Evolutionary conservation across 139 green algal genomes (phyloP), one percentile per base, ranked within the genome.

Genomic region (Chlamydomonas sphaeroides): DNA sequence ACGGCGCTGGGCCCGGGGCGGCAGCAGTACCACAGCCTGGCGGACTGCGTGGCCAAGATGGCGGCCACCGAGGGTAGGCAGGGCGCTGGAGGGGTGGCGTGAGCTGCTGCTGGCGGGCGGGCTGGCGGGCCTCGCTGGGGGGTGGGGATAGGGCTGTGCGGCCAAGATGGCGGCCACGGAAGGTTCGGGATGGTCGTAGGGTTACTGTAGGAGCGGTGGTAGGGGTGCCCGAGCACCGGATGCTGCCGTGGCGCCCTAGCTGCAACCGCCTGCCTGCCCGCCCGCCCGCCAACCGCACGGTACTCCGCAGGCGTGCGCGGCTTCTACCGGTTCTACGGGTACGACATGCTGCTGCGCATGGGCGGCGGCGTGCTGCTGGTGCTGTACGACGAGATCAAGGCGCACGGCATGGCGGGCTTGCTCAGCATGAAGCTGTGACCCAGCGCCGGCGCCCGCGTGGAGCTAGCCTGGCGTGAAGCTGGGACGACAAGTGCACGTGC

Each of bases 321-420:
- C 26, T 88, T 91, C 38, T 89, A 88, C 57, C 72, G 88, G 36
- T 89, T 89, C 63, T 91, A 88, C 53, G 66, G 74, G 33, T 88
- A 87, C 57, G 88, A 91, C 74, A 89, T 89, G 85, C 39, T 87
- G 38, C 65, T 86, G n/a, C 56, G 79, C n/a, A 35, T 89, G 32
- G 85, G 85, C 23, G 88, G 82, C 0, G 85, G 88, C 20, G 11
- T 88, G 28, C 53, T 91, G 66, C 82, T 91, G 30, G 88, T 91
- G 38, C 25, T 84, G 66, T 91, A 89, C 42, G 88, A 91, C 65
- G 67, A 89, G 53, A 20, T 91, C n/a, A 84, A 78, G 68, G 36
- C 62, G 4, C 75, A 62, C 63, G 62, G 75, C 21, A 1, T 41
- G 56, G n/a, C 26, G 56, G 26, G 33, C 11, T 17, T 62, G 38